Evolutionary conservation across 805 yeast genomes (phyloP).

Genomic region (Kuraishia capsulata): DNA sequence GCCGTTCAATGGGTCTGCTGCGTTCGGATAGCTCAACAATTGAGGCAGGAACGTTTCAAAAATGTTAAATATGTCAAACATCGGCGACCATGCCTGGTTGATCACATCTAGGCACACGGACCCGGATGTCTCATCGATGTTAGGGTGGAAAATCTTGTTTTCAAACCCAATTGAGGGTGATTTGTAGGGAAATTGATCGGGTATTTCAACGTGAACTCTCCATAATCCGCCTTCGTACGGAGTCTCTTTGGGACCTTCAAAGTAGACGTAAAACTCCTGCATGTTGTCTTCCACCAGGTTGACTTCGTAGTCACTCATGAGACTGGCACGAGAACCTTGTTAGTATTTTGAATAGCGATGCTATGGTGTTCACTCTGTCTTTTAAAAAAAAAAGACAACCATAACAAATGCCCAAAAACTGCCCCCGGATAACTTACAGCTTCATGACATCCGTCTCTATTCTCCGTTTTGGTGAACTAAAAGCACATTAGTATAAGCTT

Average conservation of each 20-base stretch:
- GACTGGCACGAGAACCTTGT: conserved; percentile 20
- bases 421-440: conserved; percentile 49
- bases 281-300: conserved; percentile 70
- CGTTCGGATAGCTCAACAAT: conserved; percentile 82
- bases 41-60: conserved; percentile 94
- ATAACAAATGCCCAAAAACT: not conserved
- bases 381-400: not conserved
- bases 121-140: conserved; percentile 85
- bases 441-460: conserved; percentile 97
- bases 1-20: conserved; percentile 87
- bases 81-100: conserved; percentile 97
- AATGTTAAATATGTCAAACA: conserved; percentile 86
- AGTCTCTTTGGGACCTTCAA: conserved; percentile 79
- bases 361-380: not conserved
- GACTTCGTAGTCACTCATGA: conserved; percentile 92
- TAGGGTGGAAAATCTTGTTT: conserved; percentile 90
- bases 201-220: conserved; percentile 88
- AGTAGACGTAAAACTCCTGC: conserved; percentile 81
- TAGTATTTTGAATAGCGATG: conserved; percentile 3
- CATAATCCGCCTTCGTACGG: conserved; percentile 88
- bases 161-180: conserved; percentile 93
- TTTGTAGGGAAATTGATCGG: conserved; percentile 91
- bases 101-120: conserved; percentile 93
- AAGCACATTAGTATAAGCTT: not conserved
- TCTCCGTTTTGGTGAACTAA: conserved; percentile 62